phyloP scores from a whole-genome alignment of 1,139 yeast genomes.

The Debaryomyces robertsiae region DNA sequence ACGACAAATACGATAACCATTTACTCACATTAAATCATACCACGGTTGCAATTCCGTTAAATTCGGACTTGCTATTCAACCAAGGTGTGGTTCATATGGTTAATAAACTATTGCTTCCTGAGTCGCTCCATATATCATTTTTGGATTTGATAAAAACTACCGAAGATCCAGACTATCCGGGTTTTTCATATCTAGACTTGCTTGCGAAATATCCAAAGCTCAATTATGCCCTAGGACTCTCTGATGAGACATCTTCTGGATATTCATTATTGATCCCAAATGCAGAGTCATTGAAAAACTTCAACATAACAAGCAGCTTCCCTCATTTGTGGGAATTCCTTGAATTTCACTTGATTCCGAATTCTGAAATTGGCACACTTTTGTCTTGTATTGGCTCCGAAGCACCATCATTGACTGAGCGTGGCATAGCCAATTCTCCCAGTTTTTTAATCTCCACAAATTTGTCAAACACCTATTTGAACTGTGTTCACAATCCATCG shows the following conservation, averaged over 20 bases:
- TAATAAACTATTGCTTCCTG: constrained; percentile 59
- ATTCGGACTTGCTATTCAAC: constrained; percentile 72
- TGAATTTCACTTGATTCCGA: constrained; percentile 70
- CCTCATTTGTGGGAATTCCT: constrained; percentile 56
- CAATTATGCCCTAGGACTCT: constrained; percentile 22
- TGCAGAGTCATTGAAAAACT: constrained; percentile 53
- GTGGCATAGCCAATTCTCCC: constrained; percentile 2
- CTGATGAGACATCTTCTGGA: constrained; percentile 21
- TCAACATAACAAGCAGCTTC: constrained; percentile 51
- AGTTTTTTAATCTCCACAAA: constrained; percentile 26
- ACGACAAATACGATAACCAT: constrained; percentile 31
- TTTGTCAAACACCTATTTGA: constrained; percentile 40
- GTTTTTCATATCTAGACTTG: constrained; percentile 49
- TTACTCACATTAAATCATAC: constrained; percentile 32
- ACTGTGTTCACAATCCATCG: constrained; percentile 45
- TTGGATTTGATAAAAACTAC: constrained; percentile 55
- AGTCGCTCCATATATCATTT: constrained; percentile 54
- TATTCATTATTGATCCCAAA: constrained; percentile 80
- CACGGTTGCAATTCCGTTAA: constrained; percentile 35
- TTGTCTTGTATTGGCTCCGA: constrained; percentile 32
- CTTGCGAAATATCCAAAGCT: constrained; percentile 41
- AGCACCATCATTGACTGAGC: background rate
- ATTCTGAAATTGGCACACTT: constrained; percentile 40
- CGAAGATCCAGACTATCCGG: constrained; percentile 44
- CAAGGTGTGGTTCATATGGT: constrained; percentile 87